Evolutionary conservation across 2,329 filamentous ascomycete genomes (phyloP), one percentile per base, ranked within the genome.

Genomic region (Exophiala spinifera): DNA sequence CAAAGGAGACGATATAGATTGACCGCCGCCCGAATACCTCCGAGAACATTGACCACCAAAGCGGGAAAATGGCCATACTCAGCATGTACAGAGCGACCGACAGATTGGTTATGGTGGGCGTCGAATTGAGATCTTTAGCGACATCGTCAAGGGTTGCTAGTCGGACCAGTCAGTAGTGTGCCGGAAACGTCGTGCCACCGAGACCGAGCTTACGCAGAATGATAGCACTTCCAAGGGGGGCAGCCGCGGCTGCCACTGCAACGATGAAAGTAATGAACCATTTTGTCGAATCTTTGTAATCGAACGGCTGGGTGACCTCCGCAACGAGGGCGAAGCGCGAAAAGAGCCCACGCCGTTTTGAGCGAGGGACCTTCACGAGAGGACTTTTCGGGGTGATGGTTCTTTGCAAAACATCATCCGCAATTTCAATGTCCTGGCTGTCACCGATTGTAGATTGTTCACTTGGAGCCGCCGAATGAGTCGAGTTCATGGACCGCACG

Each of bases 11-110:
- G 28, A 95, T 71, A 67, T 92, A 94, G 62, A 95, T 87, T n/a
- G 83, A 85, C 19, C 89, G 82, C 37, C 89, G 82, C 11, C 89
- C 89, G 1, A 78, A 66, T 3, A 72, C 72, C 63, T 94, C 89
- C 7, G 86, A 89, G 65, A 94, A 91, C 1, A 85, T 86, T 1
- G 86, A 89, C 88, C 88, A 94, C 89, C 89, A 94, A 0, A 95
- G 76, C 0, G 89, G 89, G 62, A 91, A 92, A 42, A 94, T 89
- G 51, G 84, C 82, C 88, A 94, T 89, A 63, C 81, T 76, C 3
- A 94, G 76, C 88, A 94, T 90, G 68, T 91, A 94, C 53, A 92
- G 71, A 0, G 89, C 86, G 0, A 94, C 81, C 0, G 86, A 86
- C 53, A 94, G 66, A 68, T 94, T 95, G 51, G 85, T 83, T 14